Conservation (phyloP, 495 filamentous ascomycete species). For the Chaetomidium leptoderma region DNA sequence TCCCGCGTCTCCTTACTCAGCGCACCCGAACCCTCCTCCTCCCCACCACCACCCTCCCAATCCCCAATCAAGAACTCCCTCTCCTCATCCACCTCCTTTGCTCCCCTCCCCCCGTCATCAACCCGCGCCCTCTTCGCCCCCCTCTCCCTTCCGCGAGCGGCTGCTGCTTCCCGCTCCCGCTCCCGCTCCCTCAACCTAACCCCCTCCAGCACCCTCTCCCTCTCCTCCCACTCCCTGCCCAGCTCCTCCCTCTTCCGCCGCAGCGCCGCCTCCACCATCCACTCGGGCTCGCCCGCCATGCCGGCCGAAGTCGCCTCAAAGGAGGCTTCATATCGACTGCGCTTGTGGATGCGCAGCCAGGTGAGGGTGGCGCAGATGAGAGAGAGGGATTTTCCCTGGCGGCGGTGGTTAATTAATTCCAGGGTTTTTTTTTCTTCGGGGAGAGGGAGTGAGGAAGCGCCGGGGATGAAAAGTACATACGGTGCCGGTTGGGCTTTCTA, state of each 20-base stretch:
- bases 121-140: conserved; percentile 28
- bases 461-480: conserved; percentile 36
- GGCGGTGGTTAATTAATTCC: too few relatives aligned
- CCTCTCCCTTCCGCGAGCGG: conserved; percentile 30
- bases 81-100: conserved; percentile 53
- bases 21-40: conserved; percentile 29
- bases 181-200: conserved; percentile 66
- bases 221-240: conserved; percentile 58
- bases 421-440: background rate
- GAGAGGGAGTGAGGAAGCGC: background rate
- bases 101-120: conserved; percentile 26
- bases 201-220: conserved; percentile 65
- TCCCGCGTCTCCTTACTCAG: conserved; percentile 60
- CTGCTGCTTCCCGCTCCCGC: conserved; percentile 44
- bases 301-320: conserved; percentile 29
- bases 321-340: conserved; percentile 54
- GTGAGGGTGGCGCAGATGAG: conserved; percentile 90
- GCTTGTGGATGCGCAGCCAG: conserved; percentile 86
- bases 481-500: conserved; percentile 87
- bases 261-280: conserved; percentile 75
- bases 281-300: conserved; percentile 77
- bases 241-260: conserved; percentile 63
- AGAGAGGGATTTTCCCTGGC: conserved; percentile 93
- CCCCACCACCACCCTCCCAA: conserved; percentile 71
- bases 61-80: conserved; percentile 72